Base-by-base conservation (phyloP, 2,329 filamentous ascomycete species). In the Coniella lustricola region DNA sequence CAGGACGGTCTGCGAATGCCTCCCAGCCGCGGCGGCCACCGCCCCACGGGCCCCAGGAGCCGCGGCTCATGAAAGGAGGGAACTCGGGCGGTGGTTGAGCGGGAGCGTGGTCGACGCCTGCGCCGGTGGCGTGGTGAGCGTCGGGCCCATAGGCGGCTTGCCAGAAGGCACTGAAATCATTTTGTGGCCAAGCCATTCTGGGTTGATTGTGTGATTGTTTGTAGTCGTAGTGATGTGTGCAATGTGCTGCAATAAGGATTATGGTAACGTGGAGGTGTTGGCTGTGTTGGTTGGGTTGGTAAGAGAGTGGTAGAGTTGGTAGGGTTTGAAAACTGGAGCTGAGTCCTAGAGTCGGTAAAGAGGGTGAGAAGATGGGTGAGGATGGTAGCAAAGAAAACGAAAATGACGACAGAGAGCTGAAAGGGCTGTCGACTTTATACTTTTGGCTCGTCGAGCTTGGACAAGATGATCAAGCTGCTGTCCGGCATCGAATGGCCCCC, bases 31-130 rank as follows among this genome's bases (percentile, higher is more conserved):
- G 37, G 18, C 42, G 38, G 25, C 49, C 37, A 20, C n/a, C n/a
- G n/a, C 29, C 42, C 46, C 50, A 52, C 25, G 41, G 50, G 25
- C 49, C 44, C 50, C 50, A 52, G 50, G 46, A 46, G 25, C 46
- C 50, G 18, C 46, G 50, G 41, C 39, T 46, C 46, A 25, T 46
- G 38, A 49, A 46, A 4, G 37, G 32, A 13, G 46, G 25, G 18
- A 48, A 22, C 14, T 21, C 42, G 29, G 18, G 34, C 2, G 50
- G 17, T 4, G 25, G 41, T 10, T 35, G 44, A 39, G 44, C 33
- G 29, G 39, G 48, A 2, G 50, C 50, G 42, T 41, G 50, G 46
- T 52, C 50, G 36, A 52, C 42, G 33, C 50, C 50, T 8, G 46
- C 41, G 22, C 50, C 50, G 21, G n/a, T 32, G 32, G 42, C 31